Evolutionary conservation across 2,329 filamentous ascomycete species (phyloP).

Genomic region (Venturia asperata): DNA sequence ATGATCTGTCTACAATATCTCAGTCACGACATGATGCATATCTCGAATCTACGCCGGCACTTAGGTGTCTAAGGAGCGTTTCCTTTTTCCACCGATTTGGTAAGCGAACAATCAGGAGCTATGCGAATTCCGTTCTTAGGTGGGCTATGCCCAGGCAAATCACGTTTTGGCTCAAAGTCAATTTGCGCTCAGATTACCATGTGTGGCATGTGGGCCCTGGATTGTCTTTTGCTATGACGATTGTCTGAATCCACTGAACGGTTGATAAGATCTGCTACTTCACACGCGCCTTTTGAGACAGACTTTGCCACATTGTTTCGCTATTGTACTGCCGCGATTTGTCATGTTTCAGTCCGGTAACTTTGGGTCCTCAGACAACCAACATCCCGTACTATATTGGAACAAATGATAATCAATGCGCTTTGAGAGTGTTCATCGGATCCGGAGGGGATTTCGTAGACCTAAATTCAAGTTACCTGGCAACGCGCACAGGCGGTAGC

Average conservation of each 20-base stretch:
- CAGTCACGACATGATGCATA: not conserved
- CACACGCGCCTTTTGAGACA: not conserved
- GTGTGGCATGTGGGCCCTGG: not conserved
- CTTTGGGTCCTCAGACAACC: not conserved
- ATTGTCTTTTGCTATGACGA: constrained; percentile 2
- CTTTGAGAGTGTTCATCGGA: not conserved
- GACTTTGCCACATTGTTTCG: not conserved
- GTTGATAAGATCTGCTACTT: not conserved
- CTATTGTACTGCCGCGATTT: not conserved
- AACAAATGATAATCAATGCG: not conserved
- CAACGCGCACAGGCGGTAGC: not conserved
- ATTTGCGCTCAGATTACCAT: not conserved
- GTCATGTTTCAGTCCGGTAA: not conserved
- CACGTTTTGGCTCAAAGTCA: not conserved
- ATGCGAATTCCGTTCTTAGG: not conserved
- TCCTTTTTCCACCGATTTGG: not conserved
- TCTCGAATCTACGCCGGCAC: not conserved
- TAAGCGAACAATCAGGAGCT: not conserved
- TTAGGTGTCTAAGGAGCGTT: not conserved
- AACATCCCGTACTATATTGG: not conserved
- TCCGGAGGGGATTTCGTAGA: not conserved
- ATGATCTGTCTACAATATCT: not conserved
- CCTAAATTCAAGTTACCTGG: not conserved
- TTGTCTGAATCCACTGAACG: not conserved
- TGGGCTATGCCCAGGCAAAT: not conserved